phyloP scores from a whole-genome alignment of 2,329 filamentous ascomycete species.

The Cladosporium sp. region DNA sequence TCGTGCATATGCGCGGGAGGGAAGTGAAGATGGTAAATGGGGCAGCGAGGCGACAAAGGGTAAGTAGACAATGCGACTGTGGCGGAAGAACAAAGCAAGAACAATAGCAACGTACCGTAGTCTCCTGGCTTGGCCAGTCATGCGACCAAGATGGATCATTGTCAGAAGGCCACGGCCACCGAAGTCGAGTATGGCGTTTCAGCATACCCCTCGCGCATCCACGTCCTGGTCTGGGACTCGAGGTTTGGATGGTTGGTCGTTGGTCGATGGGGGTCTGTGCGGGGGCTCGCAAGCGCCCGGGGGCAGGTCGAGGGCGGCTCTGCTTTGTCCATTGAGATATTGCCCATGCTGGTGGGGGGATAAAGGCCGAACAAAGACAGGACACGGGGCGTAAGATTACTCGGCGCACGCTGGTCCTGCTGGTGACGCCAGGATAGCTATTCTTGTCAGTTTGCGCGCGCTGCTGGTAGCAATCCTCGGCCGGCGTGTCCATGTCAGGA shows the following conservation, averaged over 20 bases:
- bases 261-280: conserved; percentile 8
- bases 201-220: conserved; percentile 36
- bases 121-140: conserved; percentile 28
- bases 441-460: conserved; percentile 7
- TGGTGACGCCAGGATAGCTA: conserved; percentile 4
- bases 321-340: conserved; percentile 28
- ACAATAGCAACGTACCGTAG: conserved; percentile 26
- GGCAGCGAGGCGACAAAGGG: no score
- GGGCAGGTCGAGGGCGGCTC: conserved; percentile 11
- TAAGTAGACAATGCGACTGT: no score
- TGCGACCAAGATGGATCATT: conserved; percentile 24
- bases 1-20: conserved; percentile 14
- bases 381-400: not conserved
- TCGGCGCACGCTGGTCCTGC: not conserved
- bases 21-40: conserved; percentile 4
- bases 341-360: conserved; percentile 7
- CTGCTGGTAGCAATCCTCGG: not conserved
- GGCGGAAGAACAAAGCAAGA: conserved; percentile 21
- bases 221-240: conserved; percentile 28
- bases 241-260: conserved; percentile 5
- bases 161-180: conserved; percentile 33
- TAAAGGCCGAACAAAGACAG: conserved; percentile 15
- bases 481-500: conserved; percentile 10
- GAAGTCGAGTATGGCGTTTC: conserved; percentile 37
- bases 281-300: conserved; percentile 9